These are phyloP conservation scores for Euphorbia tirucalli DNA, from an alignment of 345 rosid genomes.

Conservation along the genomic window DNA sequence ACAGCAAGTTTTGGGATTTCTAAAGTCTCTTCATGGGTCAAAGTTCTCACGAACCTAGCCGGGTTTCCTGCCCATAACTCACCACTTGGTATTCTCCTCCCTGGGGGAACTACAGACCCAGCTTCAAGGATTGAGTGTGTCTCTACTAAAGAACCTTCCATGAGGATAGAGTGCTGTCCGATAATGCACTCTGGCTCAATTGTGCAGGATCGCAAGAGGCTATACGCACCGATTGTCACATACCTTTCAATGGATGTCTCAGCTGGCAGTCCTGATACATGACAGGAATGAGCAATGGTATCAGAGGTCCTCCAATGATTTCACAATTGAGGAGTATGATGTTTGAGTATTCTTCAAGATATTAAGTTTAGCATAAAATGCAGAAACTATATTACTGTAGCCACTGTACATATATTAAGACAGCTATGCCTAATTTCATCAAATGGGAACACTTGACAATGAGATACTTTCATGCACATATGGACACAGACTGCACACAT, in stretches of 20 bases:
- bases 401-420: neutral
- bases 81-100: conserved; percentile 91
- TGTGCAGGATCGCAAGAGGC: conserved; percentile 85
- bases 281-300: neutral
- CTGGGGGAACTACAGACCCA: conserved; percentile 93
- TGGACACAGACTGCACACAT: neutral
- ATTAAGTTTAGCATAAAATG: neutral
- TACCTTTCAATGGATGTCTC: conserved; percentile 80
- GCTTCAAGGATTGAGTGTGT: conserved; percentile 91
- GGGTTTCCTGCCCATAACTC: conserved; percentile 99
- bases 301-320: neutral
- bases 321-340: neutral
- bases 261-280: conserved; percentile 80
- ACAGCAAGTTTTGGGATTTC: conserved; percentile 97
- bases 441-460: neutral
- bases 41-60: conserved; percentile 73
- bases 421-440: neutral
- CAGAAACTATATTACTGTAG: neutral
- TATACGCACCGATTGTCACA: conserved; percentile 84
- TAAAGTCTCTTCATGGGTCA: conserved; percentile 86
- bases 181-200: conserved; percentile 98
- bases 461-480: neutral
- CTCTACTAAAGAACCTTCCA: conserved; percentile 98
- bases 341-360: neutral
- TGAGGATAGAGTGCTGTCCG: conserved; percentile 93